These are phyloP conservation scores for Umbelopsis sp. DNA, from an alignment of 371 early-diverging fungal species.

Conservation along the genomic window DNA sequence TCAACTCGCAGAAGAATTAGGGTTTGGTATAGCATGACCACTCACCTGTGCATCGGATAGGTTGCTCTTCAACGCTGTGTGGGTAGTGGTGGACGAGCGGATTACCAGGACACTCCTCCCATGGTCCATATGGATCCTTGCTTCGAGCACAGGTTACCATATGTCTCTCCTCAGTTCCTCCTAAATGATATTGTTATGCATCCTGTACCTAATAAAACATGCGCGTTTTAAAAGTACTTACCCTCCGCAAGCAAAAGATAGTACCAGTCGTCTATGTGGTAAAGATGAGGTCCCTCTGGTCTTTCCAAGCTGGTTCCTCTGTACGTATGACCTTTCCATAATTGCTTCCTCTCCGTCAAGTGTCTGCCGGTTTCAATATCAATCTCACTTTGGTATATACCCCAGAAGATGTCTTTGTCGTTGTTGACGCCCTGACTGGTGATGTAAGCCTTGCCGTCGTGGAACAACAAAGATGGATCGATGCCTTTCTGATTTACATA, in stretches of 20 bases:
- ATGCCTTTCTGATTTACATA: conserved; percentile 29
- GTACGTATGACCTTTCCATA: conserved; percentile 26
- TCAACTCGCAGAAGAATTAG: neutral
- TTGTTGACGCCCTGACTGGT: conserved; percentile 22
- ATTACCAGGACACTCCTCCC: conserved; percentile 27
- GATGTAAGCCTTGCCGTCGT: conserved; percentile 25
- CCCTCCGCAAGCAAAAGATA: conserved; percentile 29
- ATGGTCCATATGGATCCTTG: conserved; percentile 25
- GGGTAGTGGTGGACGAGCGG: conserved; percentile 25
- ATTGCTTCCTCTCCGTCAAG: conserved; percentile 9
- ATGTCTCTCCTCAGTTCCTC: conserved; percentile 32
- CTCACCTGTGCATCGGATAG: conserved; percentile 24
- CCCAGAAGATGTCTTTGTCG: conserved; percentile 18
- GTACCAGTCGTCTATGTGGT: conserved; percentile 30
- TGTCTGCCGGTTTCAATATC: conserved; percentile 22
- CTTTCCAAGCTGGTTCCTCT: conserved; percentile 22
- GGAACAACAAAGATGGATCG: conserved; percentile 24
- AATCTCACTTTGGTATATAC: conserved; percentile 28
- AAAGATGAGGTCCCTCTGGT: conserved; percentile 31
- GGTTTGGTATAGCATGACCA: neutral
- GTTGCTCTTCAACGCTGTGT: conserved; percentile 18
- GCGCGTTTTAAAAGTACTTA: too few relatives aligned
- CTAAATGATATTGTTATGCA: conserved; percentile 1
- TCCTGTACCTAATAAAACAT: neutral
- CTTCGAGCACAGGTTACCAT: conserved; percentile 26